phyloP scores from a whole-genome alignment of 2,329 filamentous ascomycete species.

The Cryphonectria japonica region DNA sequence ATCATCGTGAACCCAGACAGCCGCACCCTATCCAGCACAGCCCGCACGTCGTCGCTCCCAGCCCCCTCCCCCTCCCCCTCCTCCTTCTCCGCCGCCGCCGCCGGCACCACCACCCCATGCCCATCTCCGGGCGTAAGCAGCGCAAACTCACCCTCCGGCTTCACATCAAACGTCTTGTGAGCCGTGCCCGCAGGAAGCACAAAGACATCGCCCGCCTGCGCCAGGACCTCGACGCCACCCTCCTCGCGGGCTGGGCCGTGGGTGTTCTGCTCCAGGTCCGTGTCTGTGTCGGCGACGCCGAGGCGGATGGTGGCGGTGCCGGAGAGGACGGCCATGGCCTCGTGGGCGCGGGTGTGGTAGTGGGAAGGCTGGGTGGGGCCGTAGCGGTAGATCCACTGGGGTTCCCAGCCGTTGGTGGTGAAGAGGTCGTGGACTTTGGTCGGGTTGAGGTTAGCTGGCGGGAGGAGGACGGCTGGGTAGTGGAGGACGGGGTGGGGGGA shows the following conservation, averaged over 20 bases:
- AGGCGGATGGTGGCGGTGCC: conserved; percentile 56
- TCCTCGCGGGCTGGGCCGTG: conserved; percentile 47
- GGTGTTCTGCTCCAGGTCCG: conserved; percentile 41
- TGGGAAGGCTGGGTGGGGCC: conserved; percentile 57
- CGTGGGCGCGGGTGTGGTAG: conserved; percentile 60
- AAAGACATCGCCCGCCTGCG: conserved; percentile 59
- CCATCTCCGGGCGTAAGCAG: conserved; percentile 50
- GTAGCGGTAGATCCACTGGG: conserved; percentile 62
- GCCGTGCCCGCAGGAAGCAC: conserved; percentile 58
- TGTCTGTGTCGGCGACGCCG: conserved; percentile 51
- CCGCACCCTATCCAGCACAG: conserved; percentile 41
- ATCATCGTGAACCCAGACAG: conserved; percentile 58
- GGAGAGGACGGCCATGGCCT: conserved; percentile 59
- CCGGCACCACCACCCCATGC: conserved; percentile 37
- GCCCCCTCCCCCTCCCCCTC: too few species aligned
- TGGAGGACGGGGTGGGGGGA: conserved; percentile 57
- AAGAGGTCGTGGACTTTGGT: conserved; percentile 47
- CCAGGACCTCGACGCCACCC: conserved; percentile 53
- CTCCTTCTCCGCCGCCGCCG: too few species aligned
- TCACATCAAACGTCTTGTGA: conserved; percentile 54
- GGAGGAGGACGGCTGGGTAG: conserved; percentile 48
- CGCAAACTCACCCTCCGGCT: conserved; percentile 41
- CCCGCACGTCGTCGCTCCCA: conserved; percentile 34
- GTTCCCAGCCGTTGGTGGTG: conserved; percentile 53
- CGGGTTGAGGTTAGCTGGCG: conserved; percentile 29